Evolutionary conservation across 768 basidiomycete genomes (phyloP).

Genomic region (Coprinellus micaceus): DNA sequence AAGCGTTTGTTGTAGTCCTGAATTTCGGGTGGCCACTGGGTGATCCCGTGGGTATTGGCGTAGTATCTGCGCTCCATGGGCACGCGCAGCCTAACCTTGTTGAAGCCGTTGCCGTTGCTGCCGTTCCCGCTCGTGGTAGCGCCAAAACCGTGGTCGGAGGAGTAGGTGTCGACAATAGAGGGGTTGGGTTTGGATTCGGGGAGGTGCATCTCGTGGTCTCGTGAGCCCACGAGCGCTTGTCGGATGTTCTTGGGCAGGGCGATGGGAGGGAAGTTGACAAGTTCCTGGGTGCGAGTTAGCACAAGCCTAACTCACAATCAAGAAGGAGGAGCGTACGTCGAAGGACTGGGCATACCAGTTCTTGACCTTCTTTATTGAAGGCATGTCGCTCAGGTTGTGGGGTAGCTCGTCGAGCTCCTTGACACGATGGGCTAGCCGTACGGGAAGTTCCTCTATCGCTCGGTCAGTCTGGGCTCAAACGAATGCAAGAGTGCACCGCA

Average conservation of each 20-base stretch:
- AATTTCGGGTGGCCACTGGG: conserved; percentile 85
- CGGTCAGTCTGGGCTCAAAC: not conserved
- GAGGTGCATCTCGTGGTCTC: conserved; percentile 44
- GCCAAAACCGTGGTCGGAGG: conserved; percentile 2
- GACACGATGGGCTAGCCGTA: conserved; percentile 91
- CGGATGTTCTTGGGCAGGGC: conserved; percentile 63
- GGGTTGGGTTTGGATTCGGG: conserved; percentile 83
- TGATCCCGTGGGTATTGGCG: conserved; percentile 61
- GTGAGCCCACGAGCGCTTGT: conserved; percentile 54
- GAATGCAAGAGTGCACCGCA: conserved; percentile 20
- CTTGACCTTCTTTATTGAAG: conserved; percentile 89
- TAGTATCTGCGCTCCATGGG: conserved; percentile 90
- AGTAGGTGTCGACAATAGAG: conserved; percentile 39
- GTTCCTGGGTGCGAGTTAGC: conserved; percentile 55
- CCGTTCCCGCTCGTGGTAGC: conserved; percentile 17
- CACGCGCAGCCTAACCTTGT: conserved; percentile 65
- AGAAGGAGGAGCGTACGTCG: conserved; percentile 55
- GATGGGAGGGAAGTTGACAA: conserved; percentile 83
- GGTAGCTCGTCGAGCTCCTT: conserved; percentile 95
- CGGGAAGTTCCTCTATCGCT: conserved; percentile 83
- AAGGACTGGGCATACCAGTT: conserved; percentile 99
- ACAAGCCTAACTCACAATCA: not conserved
- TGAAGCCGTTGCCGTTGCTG: conserved; percentile 44
- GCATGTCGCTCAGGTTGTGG: conserved; percentile 87
- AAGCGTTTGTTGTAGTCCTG: conserved; percentile 91